Evolutionary conservation across 31 red algal species (phyloP), one percentile per base, ranked within the genome.

Genomic region (Porphyra umbilicalis): DNA sequence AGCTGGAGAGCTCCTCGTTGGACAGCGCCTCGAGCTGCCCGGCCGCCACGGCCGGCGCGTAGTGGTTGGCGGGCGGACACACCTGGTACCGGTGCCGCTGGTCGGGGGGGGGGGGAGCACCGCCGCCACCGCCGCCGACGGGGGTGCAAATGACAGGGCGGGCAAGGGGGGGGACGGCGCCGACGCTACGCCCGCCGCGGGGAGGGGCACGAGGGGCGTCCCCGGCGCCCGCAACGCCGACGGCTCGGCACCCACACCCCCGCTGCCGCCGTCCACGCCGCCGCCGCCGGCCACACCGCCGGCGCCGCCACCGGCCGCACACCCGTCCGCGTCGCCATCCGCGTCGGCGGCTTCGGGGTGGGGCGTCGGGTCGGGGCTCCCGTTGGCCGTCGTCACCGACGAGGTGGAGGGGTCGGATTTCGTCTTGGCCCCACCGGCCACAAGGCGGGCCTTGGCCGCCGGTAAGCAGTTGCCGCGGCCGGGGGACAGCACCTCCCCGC

Each of bases 1-100:
- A 90, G 18, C 85, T 76, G 33, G 82, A 78, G 33, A 95, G 90
- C 46, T 98, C 80, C 40, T 84, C 77, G 25, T 86, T 44, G 29
- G 34, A 79, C 40, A 92, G 76, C 14, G 67, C 67, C 34, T 83
- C 32, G n/a, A 87, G 74, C 31, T 82, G 34, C 20, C 57, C 57
- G 3, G 57, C 25, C 9, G 74, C 81, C 76, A 86, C 36, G 5
- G 76, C 83, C 0, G 79, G 84, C 20, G 76, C 39, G 57, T 94
- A 90, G 57, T 94, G 92, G 57, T 71, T 71, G 57, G 20, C 30
- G 0, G 57, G 57, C 20, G 57, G 57, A n/a, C 57, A 71, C 57
- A 71, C 57, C 16, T 71, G 57, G 57, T 71, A 71, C 2, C 57
- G 57, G 25, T 71, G 57, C 13, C 13, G 57, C 57, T 71, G 57